phyloP scores from a whole-genome alignment of 2,329 filamentous ascomycete genomes.

The Fusarium temperatum region DNA sequence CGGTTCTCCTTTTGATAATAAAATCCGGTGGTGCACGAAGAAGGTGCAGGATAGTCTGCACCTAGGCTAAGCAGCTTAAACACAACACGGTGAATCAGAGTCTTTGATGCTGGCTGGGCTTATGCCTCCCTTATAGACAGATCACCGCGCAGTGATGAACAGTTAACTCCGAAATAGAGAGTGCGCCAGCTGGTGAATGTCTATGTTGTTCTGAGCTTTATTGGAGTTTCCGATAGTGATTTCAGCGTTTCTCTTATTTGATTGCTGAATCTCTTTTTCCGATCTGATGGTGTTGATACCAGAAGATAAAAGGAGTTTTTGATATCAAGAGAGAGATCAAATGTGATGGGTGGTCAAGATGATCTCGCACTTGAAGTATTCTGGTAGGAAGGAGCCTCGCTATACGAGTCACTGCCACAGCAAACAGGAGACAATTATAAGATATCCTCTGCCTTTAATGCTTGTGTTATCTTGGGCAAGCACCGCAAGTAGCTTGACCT shows the following conservation, averaged over 20 bases:
- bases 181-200: not conserved
- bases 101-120: not conserved
- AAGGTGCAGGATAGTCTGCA: not conserved
- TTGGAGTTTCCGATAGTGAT: not conserved
- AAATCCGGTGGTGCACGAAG: not conserved
- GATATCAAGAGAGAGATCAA: not conserved
- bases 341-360: not conserved
- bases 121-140: not conserved
- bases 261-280: not conserved
- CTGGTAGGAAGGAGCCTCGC: not conserved
- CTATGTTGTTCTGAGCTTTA: not conserved
- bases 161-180: not conserved
- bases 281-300: not conserved
- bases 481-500: not conserved
- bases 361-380: not conserved
- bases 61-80: not conserved
- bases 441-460: not conserved
- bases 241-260: not conserved
- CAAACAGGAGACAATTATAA: not conserved
- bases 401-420: not conserved
- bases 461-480: not conserved
- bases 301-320: not conserved
- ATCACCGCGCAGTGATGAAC: not conserved
- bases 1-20: not conserved
- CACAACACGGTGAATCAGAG: not conserved